Percentiles rank a stretch among this genome's conserved stretches.
Conservation (phyloP, 352 stramenopile genomes). For the Phytopythium montanum region DNA sequence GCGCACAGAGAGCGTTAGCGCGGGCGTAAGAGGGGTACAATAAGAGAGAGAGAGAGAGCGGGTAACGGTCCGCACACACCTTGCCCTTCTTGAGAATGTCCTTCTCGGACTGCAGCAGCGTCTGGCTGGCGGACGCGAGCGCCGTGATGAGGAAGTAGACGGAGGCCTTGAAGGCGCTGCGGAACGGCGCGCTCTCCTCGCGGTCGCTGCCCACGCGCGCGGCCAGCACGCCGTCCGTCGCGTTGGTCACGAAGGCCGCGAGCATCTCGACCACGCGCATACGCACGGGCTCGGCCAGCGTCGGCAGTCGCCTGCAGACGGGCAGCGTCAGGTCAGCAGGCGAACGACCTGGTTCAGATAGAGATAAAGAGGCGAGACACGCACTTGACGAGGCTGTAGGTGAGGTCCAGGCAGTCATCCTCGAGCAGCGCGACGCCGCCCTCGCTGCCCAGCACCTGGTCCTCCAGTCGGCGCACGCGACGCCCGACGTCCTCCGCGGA, state of each 20-base stretch:
- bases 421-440: constrained; percentile 49
- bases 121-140: constrained; percentile 42
- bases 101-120: constrained; percentile 52
- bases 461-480: constrained; percentile 44
- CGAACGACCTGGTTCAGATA: neutral
- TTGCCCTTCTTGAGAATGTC: constrained; percentile 64
- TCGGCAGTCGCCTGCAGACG: constrained; percentile 48
- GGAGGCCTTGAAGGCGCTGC: constrained; percentile 59
- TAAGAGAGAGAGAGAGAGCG: neutral
- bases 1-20: neutral
- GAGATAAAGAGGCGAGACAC: neutral
- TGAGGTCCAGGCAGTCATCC: constrained; percentile 61
- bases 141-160: constrained; percentile 74
- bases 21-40: no score
- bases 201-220: constrained; percentile 26
- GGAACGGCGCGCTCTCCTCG: constrained; percentile 37
- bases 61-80: no score
- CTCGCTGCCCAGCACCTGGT: constrained; percentile 53
- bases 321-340: neutral
- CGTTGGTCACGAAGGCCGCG: constrained; percentile 50
- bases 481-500: constrained; percentile 38
- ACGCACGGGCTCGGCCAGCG: constrained; percentile 42
- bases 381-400: constrained; percentile 75
- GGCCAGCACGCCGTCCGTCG: constrained; percentile 46
- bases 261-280: constrained; percentile 67